A percentile compares a stretch with the other conserved stretches of the same genome.
Conservation (phyloP, 2,329 filamentous ascomycete genomes). For the Colletotrichum sp. region DNA sequence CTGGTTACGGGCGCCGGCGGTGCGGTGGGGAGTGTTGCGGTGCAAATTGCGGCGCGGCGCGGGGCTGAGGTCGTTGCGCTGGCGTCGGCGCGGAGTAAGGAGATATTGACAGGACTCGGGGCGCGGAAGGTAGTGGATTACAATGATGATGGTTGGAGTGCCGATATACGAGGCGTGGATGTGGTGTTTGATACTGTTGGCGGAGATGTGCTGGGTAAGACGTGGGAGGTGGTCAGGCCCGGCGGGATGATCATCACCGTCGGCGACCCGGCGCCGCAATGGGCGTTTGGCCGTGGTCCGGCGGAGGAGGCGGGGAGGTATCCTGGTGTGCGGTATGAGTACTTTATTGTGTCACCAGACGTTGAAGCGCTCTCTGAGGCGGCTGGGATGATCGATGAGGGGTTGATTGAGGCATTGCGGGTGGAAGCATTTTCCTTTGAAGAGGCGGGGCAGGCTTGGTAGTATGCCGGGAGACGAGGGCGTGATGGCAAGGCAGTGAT, state of each 20-base stretch:
- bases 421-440: background rate
- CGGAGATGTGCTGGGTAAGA: constrained; percentile 27
- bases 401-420: background rate
- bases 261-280: constrained; percentile 35
- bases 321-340: constrained; percentile 27
- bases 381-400: constrained; percentile 26
- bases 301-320: constrained; percentile 22
- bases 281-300: constrained; percentile 30
- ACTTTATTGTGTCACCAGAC: constrained; percentile 34
- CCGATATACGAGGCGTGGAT: constrained; percentile 26
- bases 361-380: constrained; percentile 23
- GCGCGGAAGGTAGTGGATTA: constrained; percentile 32
- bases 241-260: constrained; percentile 38
- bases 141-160: constrained; percentile 25
- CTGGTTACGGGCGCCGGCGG: constrained; percentile 35
- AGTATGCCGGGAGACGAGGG: background rate
- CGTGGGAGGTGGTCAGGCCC: constrained; percentile 33
- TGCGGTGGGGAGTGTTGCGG: constrained; percentile 31
- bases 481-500: background rate
- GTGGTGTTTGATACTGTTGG: constrained; percentile 37
- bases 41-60: constrained; percentile 31
- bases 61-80: constrained; percentile 31
- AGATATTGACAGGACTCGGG: constrained; percentile 24
- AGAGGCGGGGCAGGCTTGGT: background rate
- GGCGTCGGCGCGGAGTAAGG: constrained; percentile 26